A percentile compares a stretch with the other conserved stretches of the same genome.
Conservation (phyloP, 345 rosid species). For the Lepidium africanum region DNA sequence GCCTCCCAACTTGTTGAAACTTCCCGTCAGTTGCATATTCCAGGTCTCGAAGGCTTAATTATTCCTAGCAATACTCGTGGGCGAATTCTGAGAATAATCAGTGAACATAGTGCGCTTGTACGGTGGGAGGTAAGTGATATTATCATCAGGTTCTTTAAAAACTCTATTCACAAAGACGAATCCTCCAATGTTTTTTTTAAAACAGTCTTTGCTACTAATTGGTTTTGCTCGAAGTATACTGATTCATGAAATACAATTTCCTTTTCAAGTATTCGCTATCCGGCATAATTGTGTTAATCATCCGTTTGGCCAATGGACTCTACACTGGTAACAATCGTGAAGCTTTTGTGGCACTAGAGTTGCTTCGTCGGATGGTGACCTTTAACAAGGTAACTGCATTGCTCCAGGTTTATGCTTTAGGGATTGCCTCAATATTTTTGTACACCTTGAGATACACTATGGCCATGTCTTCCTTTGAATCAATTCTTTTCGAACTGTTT, state of each 20-base stretch:
- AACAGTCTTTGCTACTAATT: neutral
- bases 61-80: slow-evolving; percentile 80
- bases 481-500: neutral
- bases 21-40: slow-evolving; percentile 48
- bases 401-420: neutral
- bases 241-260: slow-evolving; percentile 10
- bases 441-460: neutral
- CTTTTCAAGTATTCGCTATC: slow-evolving; percentile 58
- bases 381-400: slow-evolving; percentile 56
- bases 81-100: slow-evolving; percentile 47
- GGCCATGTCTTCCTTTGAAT: neutral
- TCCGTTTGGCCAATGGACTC: slow-evolving; percentile 64
- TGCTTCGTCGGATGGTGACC: slow-evolving; percentile 70
- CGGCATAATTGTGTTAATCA: slow-evolving; percentile 61
- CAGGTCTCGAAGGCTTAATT: slow-evolving; percentile 69
- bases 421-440: neutral
- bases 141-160: neutral
- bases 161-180: neutral
- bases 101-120: slow-evolving; percentile 66
- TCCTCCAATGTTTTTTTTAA: neutral
- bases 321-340: slow-evolving; percentile 50
- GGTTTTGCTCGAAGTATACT: slow-evolving; percentile 11
- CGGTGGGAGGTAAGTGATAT: slow-evolving; percentile 85
- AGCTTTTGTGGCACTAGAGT: slow-evolving; percentile 55
- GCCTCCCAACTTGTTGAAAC: slow-evolving; percentile 64